phyloP scores from a whole-genome alignment of 2,329 filamentous ascomycete species.

The Aureobasidium zeae region DNA sequence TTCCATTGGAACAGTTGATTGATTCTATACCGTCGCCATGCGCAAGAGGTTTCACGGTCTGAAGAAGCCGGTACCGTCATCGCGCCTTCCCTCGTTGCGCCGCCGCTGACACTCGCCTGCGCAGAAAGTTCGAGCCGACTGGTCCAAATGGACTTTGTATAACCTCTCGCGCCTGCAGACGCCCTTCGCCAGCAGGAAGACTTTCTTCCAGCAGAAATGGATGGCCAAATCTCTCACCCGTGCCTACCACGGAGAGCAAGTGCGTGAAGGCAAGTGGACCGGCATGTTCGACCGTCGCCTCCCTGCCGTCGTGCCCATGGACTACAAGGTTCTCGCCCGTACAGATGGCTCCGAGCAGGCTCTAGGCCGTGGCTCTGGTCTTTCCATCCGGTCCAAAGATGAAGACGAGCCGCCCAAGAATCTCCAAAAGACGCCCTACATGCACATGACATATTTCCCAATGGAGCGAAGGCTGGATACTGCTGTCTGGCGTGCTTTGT shows the following conservation, averaged over 20 bases:
- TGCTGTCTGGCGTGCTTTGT: constrained; percentile 87
- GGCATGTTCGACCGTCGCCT: constrained; percentile 81
- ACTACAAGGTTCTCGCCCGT: constrained; percentile 65
- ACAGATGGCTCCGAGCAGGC: constrained; percentile 78
- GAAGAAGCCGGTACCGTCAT: constrained; percentile 13
- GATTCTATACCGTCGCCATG: constrained; percentile 6
- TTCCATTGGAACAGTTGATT: neutral
- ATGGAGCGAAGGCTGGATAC: constrained; percentile 85
- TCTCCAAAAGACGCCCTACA: constrained; percentile 65
- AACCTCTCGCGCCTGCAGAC: constrained; percentile 56
- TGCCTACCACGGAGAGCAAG: constrained; percentile 88
- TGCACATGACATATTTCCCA: constrained; percentile 92
- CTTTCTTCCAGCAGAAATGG: constrained; percentile 99
- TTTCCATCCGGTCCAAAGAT: constrained; percentile 30
- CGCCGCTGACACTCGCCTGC: neutral
- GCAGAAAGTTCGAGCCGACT: constrained; percentile 88
- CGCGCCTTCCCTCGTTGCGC: neutral
- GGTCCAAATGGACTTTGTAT: constrained; percentile 96
- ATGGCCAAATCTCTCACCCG: constrained; percentile 71
- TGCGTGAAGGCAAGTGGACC: constrained; percentile 87
- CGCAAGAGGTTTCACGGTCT: constrained; percentile 17
- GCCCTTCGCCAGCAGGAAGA: constrained; percentile 42
- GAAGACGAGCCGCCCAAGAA: constrained; percentile 16
- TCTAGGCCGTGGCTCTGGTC: constrained; percentile 71
- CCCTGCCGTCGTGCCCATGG: constrained; percentile 76